Base-by-base conservation (phyloP, 352 stramenopile genomes). In the Phytophthora sansomeana region DNA sequence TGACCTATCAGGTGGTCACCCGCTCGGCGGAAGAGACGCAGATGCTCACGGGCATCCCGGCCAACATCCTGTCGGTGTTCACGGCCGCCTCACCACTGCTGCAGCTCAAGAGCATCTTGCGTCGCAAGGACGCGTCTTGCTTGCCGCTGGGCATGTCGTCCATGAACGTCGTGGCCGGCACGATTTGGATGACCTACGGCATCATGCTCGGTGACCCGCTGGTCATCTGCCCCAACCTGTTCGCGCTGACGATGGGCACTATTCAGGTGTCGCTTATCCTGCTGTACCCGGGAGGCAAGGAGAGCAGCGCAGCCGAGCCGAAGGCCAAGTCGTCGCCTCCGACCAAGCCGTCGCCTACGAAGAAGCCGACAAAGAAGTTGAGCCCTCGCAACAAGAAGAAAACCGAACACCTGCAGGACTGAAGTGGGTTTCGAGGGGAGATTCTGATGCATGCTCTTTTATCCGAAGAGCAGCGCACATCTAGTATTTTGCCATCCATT, bases 91-190 rank as follows among this genome's bases (percentile, higher is more conserved):
- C 84, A 38, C 87, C 87, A 21, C 58, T 95, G 61, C 68, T 91
- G 59, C 82, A 93, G 58, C 39, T 92, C n/a, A 78, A 79, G 52
- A 80, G 53, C 21, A 95, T 95, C 35, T 35, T 95, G 33, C 74
- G 73, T 21, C 78, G 66, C 5, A 72, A 76, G 42, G 87, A 95
- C 56, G 87, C 87, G 16, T 91, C 87, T 1, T 86, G 75, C 21
- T 62, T 95, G 55, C 87, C 87, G 2, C 69, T 87, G 1, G 87
- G 87, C 46, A 95, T 95, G 87, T 88, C 84, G 29, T 71, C 83
- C 13, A 95, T 95, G 87, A 95, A 81, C 26, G 75, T 92, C 3
- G 72, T 95, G 36, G 75, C 81, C 1, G 83, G 87, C 6, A 70
- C 72, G 1, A 71, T 92, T 8, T 95, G 86, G 86, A 75, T 78